These are phyloP conservation scores for Cyberlindnera petersonii DNA, from an alignment of 805 yeast genomes.

Conservation along the genomic window DNA sequence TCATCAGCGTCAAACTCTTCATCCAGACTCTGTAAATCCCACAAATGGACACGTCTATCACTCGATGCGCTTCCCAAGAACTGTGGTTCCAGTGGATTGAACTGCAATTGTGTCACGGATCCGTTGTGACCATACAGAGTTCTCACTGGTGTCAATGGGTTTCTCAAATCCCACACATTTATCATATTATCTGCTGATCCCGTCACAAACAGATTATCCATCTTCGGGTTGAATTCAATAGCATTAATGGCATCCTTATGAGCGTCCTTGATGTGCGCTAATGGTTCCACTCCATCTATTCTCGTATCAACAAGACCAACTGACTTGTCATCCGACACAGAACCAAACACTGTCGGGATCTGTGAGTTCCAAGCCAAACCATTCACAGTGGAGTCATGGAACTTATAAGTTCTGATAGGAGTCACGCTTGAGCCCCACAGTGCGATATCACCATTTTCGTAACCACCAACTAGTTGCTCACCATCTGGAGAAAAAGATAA, in stretches of 20 bases:
- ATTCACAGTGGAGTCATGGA: conserved; percentile 57
- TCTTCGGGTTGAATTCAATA: conserved; percentile 58
- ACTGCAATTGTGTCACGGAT: conserved; percentile 52
- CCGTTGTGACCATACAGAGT: conserved; percentile 63
- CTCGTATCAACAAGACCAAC: conserved; percentile 62
- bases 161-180: conserved; percentile 71
- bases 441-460: conserved; percentile 65
- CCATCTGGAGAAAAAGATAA: conserved; percentile 15
- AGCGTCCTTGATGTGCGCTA: conserved; percentile 42
- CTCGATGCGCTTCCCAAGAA: conserved; percentile 54
- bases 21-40: conserved; percentile 65
- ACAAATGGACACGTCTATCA: conserved; percentile 67
- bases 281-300: conserved; percentile 31
- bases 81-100: conserved; percentile 46
- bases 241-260: conserved; percentile 64
- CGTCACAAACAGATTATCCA: conserved; percentile 57
- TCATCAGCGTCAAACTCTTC: conserved; percentile 53
- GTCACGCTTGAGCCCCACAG: conserved; percentile 69
- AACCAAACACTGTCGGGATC: conserved; percentile 49
- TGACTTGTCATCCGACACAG: conserved; percentile 65
- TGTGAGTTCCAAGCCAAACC: conserved; percentile 58
- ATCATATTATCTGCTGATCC: conserved; percentile 77
- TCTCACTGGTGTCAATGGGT: conserved; percentile 54
- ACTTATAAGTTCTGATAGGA: conserved; percentile 35
- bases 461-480: conserved; percentile 53